These are phyloP conservation scores for Hortiboletus campestris DNA, from an alignment of 768 basidiomycete species.

Conservation along the genomic window DNA sequence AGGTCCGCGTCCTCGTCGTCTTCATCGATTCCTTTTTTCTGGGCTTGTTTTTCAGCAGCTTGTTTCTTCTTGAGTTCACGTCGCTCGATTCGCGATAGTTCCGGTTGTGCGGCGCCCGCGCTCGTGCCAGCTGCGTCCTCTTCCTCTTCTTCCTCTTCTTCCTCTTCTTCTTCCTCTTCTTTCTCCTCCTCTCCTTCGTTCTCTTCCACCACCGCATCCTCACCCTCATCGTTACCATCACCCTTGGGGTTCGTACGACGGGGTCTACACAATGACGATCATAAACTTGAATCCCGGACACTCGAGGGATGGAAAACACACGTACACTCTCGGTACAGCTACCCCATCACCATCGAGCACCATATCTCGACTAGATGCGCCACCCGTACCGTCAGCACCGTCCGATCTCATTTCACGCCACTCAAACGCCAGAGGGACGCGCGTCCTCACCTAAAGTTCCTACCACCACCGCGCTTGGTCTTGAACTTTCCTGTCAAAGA, in stretches of 20 bases:
- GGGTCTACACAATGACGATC: slow-evolving; percentile 8
- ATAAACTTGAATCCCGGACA: slow-evolving; percentile 8
- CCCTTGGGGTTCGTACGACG: slow-evolving; percentile 31
- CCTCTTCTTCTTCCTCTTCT: slow-evolving; percentile 40
- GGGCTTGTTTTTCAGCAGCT: slow-evolving; percentile 43
- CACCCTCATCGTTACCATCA: slow-evolving; percentile 39
- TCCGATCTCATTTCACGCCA: slow-evolving; percentile 4
- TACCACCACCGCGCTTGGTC: slow-evolving; percentile 84
- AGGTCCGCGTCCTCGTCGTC: slow-evolving; percentile 68
- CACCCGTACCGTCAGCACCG: slow-evolving; percentile 8
- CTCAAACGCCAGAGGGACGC: too few relatives aligned
- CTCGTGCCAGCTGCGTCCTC: slow-evolving; percentile 35
- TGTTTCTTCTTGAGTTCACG: slow-evolving; percentile 85
- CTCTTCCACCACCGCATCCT: slow-evolving; percentile 25
- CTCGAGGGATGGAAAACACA: slow-evolving; percentile 13
- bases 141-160: slow-evolving; percentile 41
- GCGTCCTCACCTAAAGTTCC: slow-evolving; percentile 66
- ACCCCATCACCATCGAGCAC: slow-evolving; percentile 55
- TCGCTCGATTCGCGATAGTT: slow-evolving; percentile 69
- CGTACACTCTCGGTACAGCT: slow-evolving; percentile 49
- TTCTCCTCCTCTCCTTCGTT: slow-evolving; percentile 42
- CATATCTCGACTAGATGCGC: slow-evolving; percentile 51
- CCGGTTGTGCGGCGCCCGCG: slow-evolving; percentile 38
- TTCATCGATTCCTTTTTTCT: slow-evolving; percentile 39
- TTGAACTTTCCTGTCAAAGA: slow-evolving; percentile 68